phyloP scores from a whole-genome alignment of 1,284 basidiomycete species.

The Somion occarium region DNA sequence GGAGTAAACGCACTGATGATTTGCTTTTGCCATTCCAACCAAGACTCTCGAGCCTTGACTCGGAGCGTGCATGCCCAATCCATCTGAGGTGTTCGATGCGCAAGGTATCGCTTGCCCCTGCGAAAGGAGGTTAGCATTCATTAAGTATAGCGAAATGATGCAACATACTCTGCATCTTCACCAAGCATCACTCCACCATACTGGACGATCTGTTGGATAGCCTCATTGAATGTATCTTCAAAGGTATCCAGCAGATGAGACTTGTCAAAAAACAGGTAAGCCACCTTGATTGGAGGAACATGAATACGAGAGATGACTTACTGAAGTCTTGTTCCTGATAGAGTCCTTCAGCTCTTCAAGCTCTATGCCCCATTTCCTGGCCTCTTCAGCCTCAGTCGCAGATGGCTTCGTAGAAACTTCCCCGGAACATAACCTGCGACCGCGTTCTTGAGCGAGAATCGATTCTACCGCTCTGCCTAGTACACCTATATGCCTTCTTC shows the following conservation, averaged over 20 bases:
- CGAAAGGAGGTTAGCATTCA: conserved; percentile 15
- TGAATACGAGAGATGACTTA: conserved; percentile 28
- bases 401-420: conserved; percentile 37
- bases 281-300: conserved; percentile 13
- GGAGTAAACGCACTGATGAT: conserved; percentile 52
- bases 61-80: conserved; percentile 67
- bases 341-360: conserved; percentile 49
- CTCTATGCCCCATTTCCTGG: conserved; percentile 70
- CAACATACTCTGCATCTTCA: conserved; percentile 65
- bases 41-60: conserved; percentile 62
- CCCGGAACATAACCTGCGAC: conserved; percentile 65
- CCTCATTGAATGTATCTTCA: conserved; percentile 74
- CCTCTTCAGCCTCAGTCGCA: conserved; percentile 40
- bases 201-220: conserved; percentile 75
- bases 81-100: conserved; percentile 70
- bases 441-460: conserved; percentile 65
- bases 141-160: conserved; percentile 12
- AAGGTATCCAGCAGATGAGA: conserved; percentile 49
- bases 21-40: conserved; percentile 66
- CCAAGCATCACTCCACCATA: conserved; percentile 79
- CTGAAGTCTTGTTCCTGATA: conserved; percentile 27
- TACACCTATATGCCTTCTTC: conserved; percentile 73
- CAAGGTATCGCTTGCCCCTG: conserved; percentile 74
- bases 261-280: conserved; percentile 31
- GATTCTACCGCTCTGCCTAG: conserved; percentile 74